These are phyloP conservation scores for Mycena albidolilacea DNA, from an alignment of 768 basidiomycete species.

Conservation along the genomic window DNA sequence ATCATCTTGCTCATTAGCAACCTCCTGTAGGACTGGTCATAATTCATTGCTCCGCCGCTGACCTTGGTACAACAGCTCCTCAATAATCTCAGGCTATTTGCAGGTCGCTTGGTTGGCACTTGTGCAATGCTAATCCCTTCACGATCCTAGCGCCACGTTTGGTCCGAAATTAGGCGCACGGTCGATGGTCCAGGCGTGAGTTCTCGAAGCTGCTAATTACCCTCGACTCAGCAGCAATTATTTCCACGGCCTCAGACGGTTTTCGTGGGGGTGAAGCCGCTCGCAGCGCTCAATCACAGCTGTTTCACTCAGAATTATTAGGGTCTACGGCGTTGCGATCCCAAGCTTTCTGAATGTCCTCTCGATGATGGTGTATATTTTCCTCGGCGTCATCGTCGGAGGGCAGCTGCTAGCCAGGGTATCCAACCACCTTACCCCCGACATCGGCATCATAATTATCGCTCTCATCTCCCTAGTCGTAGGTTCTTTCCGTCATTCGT, in stretches of 20 bases:
- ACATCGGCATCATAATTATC: conserved; percentile 58
- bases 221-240: conserved; percentile 13
- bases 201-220: conserved; percentile 64
- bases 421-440: conserved; percentile 55
- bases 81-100: conserved; percentile 73
- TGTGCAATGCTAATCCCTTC: conserved; percentile 2
- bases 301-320: conserved; percentile 42
- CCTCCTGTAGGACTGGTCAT: conserved; percentile 15
- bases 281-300: background rate
- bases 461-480: conserved; percentile 56
- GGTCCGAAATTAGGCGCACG: conserved; percentile 87
- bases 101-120: conserved; percentile 47
- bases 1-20: conserved; percentile 27
- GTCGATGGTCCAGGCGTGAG: conserved; percentile 78
- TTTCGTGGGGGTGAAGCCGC: conserved; percentile 48
- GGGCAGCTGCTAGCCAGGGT: conserved; percentile 77
- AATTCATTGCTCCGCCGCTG: background rate
- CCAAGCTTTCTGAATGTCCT: conserved; percentile 71
- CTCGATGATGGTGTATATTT: conserved; percentile 74
- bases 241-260: conserved; percentile 32
- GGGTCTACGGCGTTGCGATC: conserved; percentile 69
- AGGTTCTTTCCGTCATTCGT: conserved; percentile 19
- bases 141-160: conserved; percentile 65
- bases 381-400: conserved; percentile 77
- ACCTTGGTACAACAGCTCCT: conserved; percentile 39